Evolutionary conservation across 768 basidiomycete genomes (phyloP).

Genomic region (Kwoniella dejecticola): DNA sequence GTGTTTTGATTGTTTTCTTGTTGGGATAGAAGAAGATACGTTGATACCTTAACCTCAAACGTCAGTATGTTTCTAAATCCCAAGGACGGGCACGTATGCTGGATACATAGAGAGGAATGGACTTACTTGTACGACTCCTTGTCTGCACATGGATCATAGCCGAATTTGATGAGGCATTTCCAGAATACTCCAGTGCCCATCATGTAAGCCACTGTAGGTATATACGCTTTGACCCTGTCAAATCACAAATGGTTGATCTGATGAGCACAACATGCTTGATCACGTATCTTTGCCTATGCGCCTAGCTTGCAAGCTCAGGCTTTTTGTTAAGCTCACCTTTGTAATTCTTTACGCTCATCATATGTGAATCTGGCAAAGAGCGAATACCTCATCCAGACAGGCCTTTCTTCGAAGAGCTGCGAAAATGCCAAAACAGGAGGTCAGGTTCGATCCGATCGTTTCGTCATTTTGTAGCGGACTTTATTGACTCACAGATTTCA

Average conservation of each 20-base stretch:
- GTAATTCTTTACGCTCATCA: conserved; percentile 69
- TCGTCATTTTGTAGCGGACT: no score
- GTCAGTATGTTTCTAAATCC: no score
- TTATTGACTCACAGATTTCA: conserved; percentile 35
- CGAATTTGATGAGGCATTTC: conserved; percentile 80
- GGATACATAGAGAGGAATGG: no score
- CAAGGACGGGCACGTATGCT: no score
- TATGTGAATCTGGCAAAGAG: conserved; percentile 77
- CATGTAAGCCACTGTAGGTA: conserved; percentile 80
- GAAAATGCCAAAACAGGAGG: not conserved
- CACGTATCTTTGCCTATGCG: no score
- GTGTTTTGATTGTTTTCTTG: conserved; percentile 62
- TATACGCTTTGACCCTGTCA: conserved; percentile 72
- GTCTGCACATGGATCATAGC: conserved; percentile 84
- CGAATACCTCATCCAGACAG: conserved; percentile 85
- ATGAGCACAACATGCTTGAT: no score
- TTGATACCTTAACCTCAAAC: conserved; percentile 70
- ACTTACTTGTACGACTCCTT: conserved; percentile 74
- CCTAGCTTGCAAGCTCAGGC: no score
- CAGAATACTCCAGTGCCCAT: conserved; percentile 94
- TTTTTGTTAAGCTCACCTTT: no score
- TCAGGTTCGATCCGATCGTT: not conserved
- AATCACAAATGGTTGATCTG: not conserved
- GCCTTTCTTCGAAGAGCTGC: conserved; percentile 74
- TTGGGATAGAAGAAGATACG: conserved; percentile 76